Base-by-base conservation (phyloP, 2,329 filamentous ascomycete species). In the Epichloe gansuensis region DNA sequence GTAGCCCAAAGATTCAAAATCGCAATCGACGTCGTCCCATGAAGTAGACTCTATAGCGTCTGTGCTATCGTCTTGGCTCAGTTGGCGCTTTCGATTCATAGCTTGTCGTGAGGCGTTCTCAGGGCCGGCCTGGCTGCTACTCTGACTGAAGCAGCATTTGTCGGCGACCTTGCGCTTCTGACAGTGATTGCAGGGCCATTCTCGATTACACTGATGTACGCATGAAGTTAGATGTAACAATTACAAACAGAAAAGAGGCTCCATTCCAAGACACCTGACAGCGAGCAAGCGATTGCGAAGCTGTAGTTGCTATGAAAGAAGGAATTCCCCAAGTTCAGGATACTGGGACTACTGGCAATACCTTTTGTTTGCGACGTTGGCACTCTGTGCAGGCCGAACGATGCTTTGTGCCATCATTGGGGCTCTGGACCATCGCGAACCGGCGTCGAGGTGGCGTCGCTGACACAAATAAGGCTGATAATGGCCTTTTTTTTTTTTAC, bases 341-440 rank as follows among this genome's bases (percentile, higher is more conserved):
- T 12, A 46, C 4, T 25, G 41, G 0, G 23, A 21, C 25, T 23
- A 25, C 8, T 11, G 4, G 4, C 23, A 35, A 53, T 60, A 67
- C 68, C 61, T 66, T 70, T 60, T 70, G 68, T 59, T 70, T 70
- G 48, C 68, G 65, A 15, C 68, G 64, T 39, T 64, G 60, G 52
- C 68, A 75, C 59, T 75, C 72, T 3, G 71, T 70, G 56, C 72
- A 75, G 46, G 72, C 71, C 17, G 65, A 57, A 43, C 66, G 64
- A 46, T 52, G 44, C 23, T 55, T 53, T n/a, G 47, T 51, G 47
- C 45, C 54, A 11, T 61, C 56, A 17, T 46, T 44, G 38, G 53
- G 25, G 21, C 45, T 55, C 21, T 51, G 51, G 23, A 52, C 55
- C 60, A 58, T 58, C 5, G 48, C 54, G 51, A 21, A 25, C 45